phyloP scores from a whole-genome alignment of 148 eudicot species.

The Vaccinium corymbosum region DNA sequence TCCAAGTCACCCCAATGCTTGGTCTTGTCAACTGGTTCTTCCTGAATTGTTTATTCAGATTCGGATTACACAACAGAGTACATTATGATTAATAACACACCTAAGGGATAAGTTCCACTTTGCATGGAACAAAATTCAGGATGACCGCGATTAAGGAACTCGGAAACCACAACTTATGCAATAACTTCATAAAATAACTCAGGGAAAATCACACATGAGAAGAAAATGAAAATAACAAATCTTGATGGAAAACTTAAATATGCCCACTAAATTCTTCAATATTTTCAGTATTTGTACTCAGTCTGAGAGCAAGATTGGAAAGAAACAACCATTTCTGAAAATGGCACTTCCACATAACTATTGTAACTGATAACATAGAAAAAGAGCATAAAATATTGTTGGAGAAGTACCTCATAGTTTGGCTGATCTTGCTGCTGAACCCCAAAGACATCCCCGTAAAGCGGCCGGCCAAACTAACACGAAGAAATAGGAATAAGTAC shows the following conservation, averaged over 20 bases:
- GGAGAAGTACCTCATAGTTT: constrained; percentile 64
- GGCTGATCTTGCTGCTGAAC: constrained; percentile 77
- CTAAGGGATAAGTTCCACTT: not conserved
- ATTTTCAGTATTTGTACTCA: not conserved
- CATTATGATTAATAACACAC: not conserved
- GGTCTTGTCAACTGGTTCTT: constrained; percentile 87
- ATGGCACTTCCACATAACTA: not conserved
- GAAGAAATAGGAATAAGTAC: not conserved
- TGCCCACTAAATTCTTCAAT: not conserved
- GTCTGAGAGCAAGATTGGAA: not conserved
- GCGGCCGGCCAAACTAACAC: constrained; percentile 69
- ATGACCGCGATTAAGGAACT: not conserved
- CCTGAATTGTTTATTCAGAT: constrained; percentile 36
- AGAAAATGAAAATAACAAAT: not conserved
- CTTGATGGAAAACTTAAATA: not conserved
- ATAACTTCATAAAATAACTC: not conserved
- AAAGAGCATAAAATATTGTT: not conserved
- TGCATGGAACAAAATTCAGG: no score
- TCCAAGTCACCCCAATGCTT: constrained; percentile 98
- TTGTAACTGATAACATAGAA: not conserved
- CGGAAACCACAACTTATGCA: not conserved
- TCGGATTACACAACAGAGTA: not conserved
- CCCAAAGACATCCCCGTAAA: constrained; percentile 96
- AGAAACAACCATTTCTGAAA: not conserved
- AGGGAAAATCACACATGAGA: not conserved